Evolutionary conservation across 2,329 filamentous ascomycete genomes (phyloP), one percentile per base, ranked within the genome.

Genomic region (Fusarium siculi): DNA sequence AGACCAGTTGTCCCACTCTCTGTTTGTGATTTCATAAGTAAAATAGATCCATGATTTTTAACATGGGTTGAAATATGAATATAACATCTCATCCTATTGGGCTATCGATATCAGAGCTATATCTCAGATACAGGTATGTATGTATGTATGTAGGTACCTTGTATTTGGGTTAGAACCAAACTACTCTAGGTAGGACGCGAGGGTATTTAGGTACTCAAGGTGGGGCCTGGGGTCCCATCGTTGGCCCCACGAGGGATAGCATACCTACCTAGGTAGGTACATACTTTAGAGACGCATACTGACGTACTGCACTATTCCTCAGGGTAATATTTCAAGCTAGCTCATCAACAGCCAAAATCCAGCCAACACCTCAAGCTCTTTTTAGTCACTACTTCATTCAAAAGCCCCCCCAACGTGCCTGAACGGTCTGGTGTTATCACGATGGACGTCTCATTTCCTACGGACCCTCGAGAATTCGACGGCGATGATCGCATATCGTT

Each of bases 401-500:
- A 32, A 25, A 30, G 30, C 34, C 21, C 18, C 30, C 42, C 63
- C 25, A n/a, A 18, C 30, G 46, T 54, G 36, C n/a, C 40, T 39
- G 16, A 30, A n/a, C 46, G 4, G n/a, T 34, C 30, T n/a, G 23
- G 47, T 40, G 55, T 50, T 9, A 7, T 56, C 32, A 67, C 60
- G 43, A 82, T 83, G 80, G 80, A 83, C 18, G 47, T 74, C 5
- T 66, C 82, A 16, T 90, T 91, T 63, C 89, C 90, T 28, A 89
- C 85, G 23, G 85, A 93, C 64, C 87, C 88, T 19, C 87, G 89
- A 63, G 88, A 93, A 53, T 97, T 97, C 80, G 91, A 92, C 77
- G 84, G 84, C 66, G 95, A 97, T 80, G 89, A 93, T 34, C 93
- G 95, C 76, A 93, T 97, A 78, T 96, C 94, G 10, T 97, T 92